Conservation (phyloP, 805 yeast genomes). For the Hanseniaspora jakobsenii region DNA sequence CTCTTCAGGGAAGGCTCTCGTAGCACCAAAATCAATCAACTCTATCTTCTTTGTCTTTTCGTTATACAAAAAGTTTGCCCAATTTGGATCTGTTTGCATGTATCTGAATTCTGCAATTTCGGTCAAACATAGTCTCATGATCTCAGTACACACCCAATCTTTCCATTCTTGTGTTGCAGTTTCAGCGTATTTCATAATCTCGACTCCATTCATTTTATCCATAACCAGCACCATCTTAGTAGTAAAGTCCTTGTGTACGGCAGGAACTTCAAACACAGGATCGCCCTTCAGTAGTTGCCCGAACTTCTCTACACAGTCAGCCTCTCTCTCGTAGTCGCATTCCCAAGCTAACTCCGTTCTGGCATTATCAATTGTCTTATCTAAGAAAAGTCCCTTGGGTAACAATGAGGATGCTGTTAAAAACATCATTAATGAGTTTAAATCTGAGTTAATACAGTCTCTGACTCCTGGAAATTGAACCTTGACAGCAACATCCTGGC, state of each 20-base stretch:
- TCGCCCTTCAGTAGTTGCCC: constrained; percentile 46
- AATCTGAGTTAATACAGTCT: constrained; percentile 83
- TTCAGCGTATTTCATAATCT: constrained; percentile 66
- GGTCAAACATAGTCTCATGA: constrained; percentile 73
- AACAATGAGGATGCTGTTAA: constrained; percentile 75
- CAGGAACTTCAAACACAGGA: constrained; percentile 65
- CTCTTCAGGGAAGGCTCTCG: constrained; percentile 58
- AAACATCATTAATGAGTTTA: constrained; percentile 70
- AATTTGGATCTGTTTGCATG: constrained; percentile 98
- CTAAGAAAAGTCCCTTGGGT: constrained; percentile 86
- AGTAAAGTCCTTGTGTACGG: constrained; percentile 61
- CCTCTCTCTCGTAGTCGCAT: constrained; percentile 89
- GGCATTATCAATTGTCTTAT: constrained; percentile 85
- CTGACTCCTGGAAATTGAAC: constrained; percentile 97
- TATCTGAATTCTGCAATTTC: constrained; percentile 77
- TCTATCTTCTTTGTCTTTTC: constrained; percentile 60
- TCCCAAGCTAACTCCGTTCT: constrained; percentile 93
- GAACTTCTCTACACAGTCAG: constrained; percentile 60
- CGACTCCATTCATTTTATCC: constrained; percentile 76
- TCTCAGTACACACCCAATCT: constrained; percentile 70
- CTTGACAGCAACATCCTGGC: constrained; percentile 77
- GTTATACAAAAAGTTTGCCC: constrained; percentile 94
- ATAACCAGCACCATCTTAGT: constrained; percentile 79
- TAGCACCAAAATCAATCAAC: constrained; percentile 89
- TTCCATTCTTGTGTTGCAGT: constrained; percentile 45